Evolutionary conservation across 2,329 filamentous ascomycete genomes (phyloP).

Genomic region (Aspergillus awamori): DNA sequence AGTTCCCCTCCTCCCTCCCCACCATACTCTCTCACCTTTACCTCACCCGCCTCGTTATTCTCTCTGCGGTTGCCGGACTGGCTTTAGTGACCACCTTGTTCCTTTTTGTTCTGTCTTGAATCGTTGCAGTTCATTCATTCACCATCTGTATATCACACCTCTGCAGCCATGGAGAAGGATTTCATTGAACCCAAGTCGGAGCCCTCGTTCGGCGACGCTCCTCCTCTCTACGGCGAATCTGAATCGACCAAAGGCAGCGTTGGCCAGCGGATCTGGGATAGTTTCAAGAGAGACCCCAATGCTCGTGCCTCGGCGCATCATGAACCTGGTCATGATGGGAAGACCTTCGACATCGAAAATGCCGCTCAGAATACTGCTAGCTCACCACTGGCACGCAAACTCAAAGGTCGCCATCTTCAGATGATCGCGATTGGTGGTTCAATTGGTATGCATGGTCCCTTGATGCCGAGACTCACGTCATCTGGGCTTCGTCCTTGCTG

Average conservation of each 20-base stretch:
- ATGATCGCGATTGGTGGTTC: constrained; percentile 98
- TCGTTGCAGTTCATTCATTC: not conserved
- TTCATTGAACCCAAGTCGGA: constrained; percentile 29
- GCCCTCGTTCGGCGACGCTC: constrained; percentile 26
- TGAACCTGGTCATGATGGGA: constrained; percentile 55
- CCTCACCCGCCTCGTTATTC: not conserved
- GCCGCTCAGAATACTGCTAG: constrained; percentile 67
- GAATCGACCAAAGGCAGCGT: constrained; percentile 26
- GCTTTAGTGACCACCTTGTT: not conserved
- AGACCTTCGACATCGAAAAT: constrained; percentile 64
- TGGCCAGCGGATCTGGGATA: constrained; percentile 41
- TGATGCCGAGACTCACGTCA: not conserved
- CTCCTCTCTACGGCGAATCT: constrained; percentile 37
- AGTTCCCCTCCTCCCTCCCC: not conserved
- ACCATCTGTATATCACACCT: not conserved
- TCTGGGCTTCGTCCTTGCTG: not conserved
- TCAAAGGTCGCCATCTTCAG: constrained; percentile 85
- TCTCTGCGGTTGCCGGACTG: not conserved
- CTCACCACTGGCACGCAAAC: constrained; percentile 72
- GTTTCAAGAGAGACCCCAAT: constrained; percentile 51
- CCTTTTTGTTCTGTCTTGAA: not conserved
- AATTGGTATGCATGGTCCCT: constrained; percentile 61
- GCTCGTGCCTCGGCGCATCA: constrained; percentile 34
- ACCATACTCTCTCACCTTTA: not conserved
- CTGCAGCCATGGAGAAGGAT: constrained; percentile 38